Percentiles rank a stretch among this genome's conserved stretches.
Evolutionary conservation across 768 basidiomycete genomes (phyloP).

Genomic region (Pleurotus giganteus): DNA sequence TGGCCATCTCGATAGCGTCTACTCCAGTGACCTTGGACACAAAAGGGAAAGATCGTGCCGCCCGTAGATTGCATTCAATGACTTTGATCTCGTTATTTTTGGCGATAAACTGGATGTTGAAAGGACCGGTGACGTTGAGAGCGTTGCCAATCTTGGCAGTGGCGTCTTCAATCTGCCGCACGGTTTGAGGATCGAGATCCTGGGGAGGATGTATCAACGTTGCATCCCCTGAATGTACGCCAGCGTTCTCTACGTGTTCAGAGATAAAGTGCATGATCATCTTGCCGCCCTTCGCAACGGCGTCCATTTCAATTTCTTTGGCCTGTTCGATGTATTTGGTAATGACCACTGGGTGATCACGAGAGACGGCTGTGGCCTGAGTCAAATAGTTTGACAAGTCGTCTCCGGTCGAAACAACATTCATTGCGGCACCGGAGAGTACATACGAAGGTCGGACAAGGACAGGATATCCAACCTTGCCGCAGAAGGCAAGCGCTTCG

Average conservation of each 20-base stretch:
- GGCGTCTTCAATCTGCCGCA: constrained; percentile 94
- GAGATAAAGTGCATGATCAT: constrained; percentile 99
- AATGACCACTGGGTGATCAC: constrained; percentile 96
- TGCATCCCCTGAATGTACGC: constrained; percentile 98
- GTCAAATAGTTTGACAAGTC: constrained; percentile 91
- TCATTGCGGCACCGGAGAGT: constrained; percentile 99
- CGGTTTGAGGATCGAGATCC: constrained; percentile 95
- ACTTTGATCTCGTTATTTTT: constrained; percentile 99
- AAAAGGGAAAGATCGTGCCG: constrained; percentile 97
- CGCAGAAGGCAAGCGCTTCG: constrained; percentile 87
- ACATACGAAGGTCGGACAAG: constrained; percentile 98
- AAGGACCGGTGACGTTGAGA: constrained; percentile 96
- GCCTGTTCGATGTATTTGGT: constrained; percentile 99
- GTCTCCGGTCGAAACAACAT: constrained; percentile 92
- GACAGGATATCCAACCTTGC: constrained; percentile 92
- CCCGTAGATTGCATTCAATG: constrained; percentile 98
- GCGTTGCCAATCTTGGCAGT: constrained; percentile 98
- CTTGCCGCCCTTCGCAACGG: constrained; percentile 94
- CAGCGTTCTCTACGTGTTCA: constrained; percentile 98
- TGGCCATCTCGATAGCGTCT: constrained; percentile 98
- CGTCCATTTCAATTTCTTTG: constrained; percentile 99
- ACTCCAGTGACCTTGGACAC: constrained; percentile 98
- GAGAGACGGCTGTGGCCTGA: constrained; percentile 94
- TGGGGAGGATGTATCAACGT: constrained; percentile 98
- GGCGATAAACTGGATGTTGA: constrained; percentile 99